phyloP scores from a whole-genome alignment of 2,329 filamentous ascomycete genomes.

The Fusarium fracticaudum region DNA sequence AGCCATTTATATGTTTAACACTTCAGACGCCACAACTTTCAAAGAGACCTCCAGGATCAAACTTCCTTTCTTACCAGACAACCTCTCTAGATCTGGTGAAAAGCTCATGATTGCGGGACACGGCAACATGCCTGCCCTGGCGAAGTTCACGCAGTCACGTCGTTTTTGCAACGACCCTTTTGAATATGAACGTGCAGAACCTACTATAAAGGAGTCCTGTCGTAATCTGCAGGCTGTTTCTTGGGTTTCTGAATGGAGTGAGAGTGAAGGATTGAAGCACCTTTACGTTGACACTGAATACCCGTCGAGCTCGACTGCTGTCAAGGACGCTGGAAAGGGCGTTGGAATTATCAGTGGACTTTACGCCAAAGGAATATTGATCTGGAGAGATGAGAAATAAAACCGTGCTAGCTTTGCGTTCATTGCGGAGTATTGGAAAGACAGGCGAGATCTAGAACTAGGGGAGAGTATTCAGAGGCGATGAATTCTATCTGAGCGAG shows the following conservation, averaged over 20 bases:
- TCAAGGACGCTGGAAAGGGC: conserved; percentile 42
- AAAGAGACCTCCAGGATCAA: conserved; percentile 1
- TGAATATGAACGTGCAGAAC: conserved; percentile 36
- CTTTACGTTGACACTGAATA: conserved; percentile 49
- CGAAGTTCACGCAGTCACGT: conserved; percentile 45
- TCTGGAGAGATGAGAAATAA: conserved; percentile 36
- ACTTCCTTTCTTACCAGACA: conserved; percentile 54
- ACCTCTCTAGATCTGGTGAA: conserved; percentile 46
- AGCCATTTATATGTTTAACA: conserved; percentile 21
- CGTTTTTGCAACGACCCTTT: conserved; percentile 48
- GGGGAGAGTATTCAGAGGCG: not conserved
- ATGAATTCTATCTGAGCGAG: rapidly evolving
- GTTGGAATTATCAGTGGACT: conserved; percentile 51
- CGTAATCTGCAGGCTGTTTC: conserved; percentile 25
- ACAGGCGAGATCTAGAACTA: too few relatives aligned
- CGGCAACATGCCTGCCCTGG: conserved; percentile 47
- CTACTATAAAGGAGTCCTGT: not conserved
- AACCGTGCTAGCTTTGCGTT: too few relatives aligned
- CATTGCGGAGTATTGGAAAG: not conserved
- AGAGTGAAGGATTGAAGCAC: conserved; percentile 44
- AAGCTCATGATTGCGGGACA: conserved; percentile 54
- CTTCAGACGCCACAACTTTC: not conserved
- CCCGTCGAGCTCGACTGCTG: conserved; percentile 48
- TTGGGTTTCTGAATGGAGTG: conserved; percentile 50
- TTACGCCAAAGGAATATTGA: conserved; percentile 50